Conservation (phyloP, 2,329 filamentous ascomycete genomes). For the Lithohypha guttulata region DNA sequence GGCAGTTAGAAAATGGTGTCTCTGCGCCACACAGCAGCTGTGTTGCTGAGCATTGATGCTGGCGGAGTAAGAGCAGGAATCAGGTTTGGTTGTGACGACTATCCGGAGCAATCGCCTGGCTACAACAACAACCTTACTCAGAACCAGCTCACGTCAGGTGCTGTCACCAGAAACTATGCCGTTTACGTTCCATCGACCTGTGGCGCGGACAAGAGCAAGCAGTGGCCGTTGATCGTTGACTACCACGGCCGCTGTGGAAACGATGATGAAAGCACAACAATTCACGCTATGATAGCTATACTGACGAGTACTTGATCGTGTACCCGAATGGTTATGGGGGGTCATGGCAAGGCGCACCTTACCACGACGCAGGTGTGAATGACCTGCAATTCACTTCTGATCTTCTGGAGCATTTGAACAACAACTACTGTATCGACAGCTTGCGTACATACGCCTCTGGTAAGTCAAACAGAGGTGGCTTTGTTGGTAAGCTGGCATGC, state of each 20-base stretch:
- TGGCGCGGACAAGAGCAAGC: neutral
- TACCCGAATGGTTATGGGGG: too few species aligned
- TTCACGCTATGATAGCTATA: neutral
- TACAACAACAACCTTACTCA: too few species aligned
- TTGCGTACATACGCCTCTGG: slow-evolving; percentile 37
- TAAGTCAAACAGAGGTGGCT: slow-evolving; percentile 47
- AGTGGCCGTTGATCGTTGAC: slow-evolving; percentile 1
- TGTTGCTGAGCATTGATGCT: too few species aligned
- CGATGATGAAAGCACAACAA: neutral
- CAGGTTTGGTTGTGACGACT: too few species aligned
- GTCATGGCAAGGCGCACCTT: slow-evolving; percentile 35
- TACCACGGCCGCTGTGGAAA: slow-evolving; percentile 1
- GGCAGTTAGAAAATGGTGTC: too few species aligned
- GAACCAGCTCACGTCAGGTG: too few species aligned
- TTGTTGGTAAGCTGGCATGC: slow-evolving; percentile 39
- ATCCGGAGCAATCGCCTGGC: too few species aligned
- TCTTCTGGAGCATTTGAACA: slow-evolving; percentile 31
- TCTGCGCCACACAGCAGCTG: too few species aligned
- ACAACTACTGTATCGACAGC: slow-evolving; percentile 36
- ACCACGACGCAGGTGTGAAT: slow-evolving; percentile 26
- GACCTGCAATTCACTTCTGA: slow-evolving; percentile 38
- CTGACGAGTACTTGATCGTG: too few species aligned
- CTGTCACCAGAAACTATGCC: neutral
- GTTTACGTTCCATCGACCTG: neutral
- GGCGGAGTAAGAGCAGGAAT: too few species aligned